Evolutionary conservation across 108 stramenopile genomes (phyloP).

Genomic region (Fragilaria radians): DNA sequence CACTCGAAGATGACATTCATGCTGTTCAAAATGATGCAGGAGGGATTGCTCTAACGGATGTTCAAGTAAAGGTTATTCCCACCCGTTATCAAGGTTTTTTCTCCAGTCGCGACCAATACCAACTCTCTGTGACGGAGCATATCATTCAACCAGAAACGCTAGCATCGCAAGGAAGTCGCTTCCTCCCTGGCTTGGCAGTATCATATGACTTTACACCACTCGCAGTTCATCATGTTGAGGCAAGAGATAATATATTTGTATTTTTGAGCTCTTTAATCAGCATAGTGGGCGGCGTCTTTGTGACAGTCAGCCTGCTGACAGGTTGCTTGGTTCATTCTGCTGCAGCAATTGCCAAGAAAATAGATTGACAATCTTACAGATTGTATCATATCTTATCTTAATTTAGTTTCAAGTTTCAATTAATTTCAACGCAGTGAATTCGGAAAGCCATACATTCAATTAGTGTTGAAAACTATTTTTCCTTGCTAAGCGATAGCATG

Average conservation of each 20-base stretch:
- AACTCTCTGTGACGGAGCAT: slow-evolving; percentile 48
- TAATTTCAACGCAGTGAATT: too few species aligned
- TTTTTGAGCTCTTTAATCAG: slow-evolving; percentile 70
- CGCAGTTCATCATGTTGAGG: slow-evolving; percentile 60
- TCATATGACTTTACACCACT: slow-evolving; percentile 78
- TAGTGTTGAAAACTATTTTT: too few species aligned
- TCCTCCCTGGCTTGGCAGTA: slow-evolving; percentile 60
- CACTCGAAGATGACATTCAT: slow-evolving; percentile 40
- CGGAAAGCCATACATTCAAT: too few species aligned
- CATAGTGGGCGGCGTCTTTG: slow-evolving; percentile 86
- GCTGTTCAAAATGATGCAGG: slow-evolving; percentile 57
- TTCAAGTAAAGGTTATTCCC: slow-evolving; percentile 64
- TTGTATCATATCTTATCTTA: not conserved
- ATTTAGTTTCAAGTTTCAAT: too few species aligned
- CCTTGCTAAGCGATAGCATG: too few species aligned
- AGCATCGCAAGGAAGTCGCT: slow-evolving; percentile 37
- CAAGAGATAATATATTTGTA: slow-evolving; percentile 63
- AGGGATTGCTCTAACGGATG: slow-evolving; percentile 56
- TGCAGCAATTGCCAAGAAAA: slow-evolving; percentile 72
- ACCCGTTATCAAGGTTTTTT: slow-evolving; percentile 50
- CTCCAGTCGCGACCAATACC: slow-evolving; percentile 31
- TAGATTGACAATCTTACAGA: slow-evolving; percentile 34
- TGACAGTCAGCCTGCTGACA: slow-evolving; percentile 69
- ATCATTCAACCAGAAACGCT: slow-evolving; percentile 68
- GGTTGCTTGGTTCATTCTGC: slow-evolving; percentile 71